These are phyloP conservation scores for Mercurialis annua DNA, from an alignment of 345 rosid species.

Conservation along the genomic window DNA sequence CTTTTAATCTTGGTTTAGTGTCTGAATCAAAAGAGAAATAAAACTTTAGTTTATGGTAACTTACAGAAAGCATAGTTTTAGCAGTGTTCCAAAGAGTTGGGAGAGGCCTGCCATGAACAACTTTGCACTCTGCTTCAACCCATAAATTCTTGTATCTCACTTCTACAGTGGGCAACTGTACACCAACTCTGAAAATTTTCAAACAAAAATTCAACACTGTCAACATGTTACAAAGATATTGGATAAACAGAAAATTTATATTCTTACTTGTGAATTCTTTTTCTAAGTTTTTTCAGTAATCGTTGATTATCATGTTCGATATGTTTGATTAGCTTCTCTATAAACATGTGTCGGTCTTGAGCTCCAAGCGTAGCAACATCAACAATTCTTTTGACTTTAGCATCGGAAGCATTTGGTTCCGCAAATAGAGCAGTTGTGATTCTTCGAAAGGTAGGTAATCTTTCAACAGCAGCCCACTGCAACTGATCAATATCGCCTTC, in stretches of 20 bases:
- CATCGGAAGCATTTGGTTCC: slow-evolving; percentile 17
- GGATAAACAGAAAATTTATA: too few species aligned
- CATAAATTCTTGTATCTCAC: slow-evolving; percentile 52
- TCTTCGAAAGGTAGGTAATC: slow-evolving; percentile 62
- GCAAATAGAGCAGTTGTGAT: slow-evolving; percentile 50
- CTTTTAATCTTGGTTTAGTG: too few species aligned
- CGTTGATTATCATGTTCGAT: slow-evolving; percentile 63
- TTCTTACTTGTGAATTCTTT: slow-evolving; percentile 52
- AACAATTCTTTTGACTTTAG: slow-evolving; percentile 33
- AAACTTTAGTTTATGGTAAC: too few species aligned
- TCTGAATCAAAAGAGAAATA: neutral
- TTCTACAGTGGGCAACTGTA: slow-evolving; percentile 59
- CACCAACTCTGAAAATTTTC: slow-evolving; percentile 53
- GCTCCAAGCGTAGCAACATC: slow-evolving; percentile 61
- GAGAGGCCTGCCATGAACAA: slow-evolving; percentile 68
- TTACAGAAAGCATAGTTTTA: slow-evolving; percentile 43
- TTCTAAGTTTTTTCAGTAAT: slow-evolving; percentile 44
- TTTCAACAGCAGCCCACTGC: slow-evolving; percentile 71
- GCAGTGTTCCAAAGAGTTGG: slow-evolving; percentile 75
- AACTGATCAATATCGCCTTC: slow-evolving; percentile 26
- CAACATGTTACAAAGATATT: neutral
- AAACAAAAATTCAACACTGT: neutral
- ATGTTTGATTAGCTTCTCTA: slow-evolving; percentile 61
- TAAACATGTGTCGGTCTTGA: slow-evolving; percentile 44
- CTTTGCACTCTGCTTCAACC: slow-evolving; percentile 61